phyloP scores from a whole-genome alignment of 805 yeast genomes.

The Wickerhamiella musiphila region DNA sequence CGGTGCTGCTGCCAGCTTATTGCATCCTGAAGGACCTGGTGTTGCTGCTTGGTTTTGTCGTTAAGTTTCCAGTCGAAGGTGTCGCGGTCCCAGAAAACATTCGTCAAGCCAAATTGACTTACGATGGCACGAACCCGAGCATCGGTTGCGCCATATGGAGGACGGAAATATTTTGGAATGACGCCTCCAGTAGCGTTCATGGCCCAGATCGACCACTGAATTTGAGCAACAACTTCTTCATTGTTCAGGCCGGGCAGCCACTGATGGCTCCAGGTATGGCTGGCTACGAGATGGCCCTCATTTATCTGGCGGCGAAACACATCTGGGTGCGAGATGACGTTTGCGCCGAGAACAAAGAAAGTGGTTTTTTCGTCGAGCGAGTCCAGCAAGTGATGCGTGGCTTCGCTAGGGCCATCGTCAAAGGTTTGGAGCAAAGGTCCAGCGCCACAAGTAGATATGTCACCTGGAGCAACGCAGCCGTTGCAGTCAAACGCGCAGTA shows the following conservation, averaged over 20 bases:
- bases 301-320: constrained; percentile 38
- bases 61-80: constrained; percentile 78
- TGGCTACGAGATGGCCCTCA: constrained; percentile 64
- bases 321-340: constrained; percentile 62
- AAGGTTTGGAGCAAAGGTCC: constrained; percentile 56
- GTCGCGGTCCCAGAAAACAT: constrained; percentile 83
- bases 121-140: constrained; percentile 66
- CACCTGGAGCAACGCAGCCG: constrained; percentile 61
- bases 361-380: constrained; percentile 34
- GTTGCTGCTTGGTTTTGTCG: constrained; percentile 32
- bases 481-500: constrained; percentile 77
- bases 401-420: constrained; percentile 84
- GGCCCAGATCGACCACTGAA: constrained; percentile 95
- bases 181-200: constrained; percentile 87
- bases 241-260: constrained; percentile 63
- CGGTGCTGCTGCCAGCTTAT: constrained; percentile 11
- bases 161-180: constrained; percentile 84
- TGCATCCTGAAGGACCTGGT: constrained; percentile 41
- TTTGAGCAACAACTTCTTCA: constrained; percentile 72
- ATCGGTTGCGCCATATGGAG: constrained; percentile 93
- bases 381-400: constrained; percentile 43
- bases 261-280: constrained; percentile 88
- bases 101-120: constrained; percentile 70
- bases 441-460: constrained; percentile 53
- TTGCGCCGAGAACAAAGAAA: constrained; percentile 72